Evolutionary conservation across 2,329 filamentous ascomycete genomes (phyloP).

Genomic region (Alternaria conjuncta): DNA sequence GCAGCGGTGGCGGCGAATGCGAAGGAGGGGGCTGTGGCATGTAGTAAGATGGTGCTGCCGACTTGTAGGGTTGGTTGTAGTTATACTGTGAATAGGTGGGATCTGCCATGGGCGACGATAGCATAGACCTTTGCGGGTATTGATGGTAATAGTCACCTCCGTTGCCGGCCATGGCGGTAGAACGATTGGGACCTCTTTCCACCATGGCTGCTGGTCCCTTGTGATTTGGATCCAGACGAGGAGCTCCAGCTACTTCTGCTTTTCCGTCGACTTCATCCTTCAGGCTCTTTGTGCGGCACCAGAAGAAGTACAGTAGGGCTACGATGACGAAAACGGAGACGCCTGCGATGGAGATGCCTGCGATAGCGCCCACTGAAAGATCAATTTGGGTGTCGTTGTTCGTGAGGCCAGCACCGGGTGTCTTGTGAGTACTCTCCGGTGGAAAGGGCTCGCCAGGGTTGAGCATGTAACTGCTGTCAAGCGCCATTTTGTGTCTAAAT

Average conservation of each 20-base stretch:
- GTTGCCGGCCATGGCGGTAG: background rate
- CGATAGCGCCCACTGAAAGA: slow-evolving; percentile 49
- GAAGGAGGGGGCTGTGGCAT: background rate
- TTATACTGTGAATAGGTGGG: background rate
- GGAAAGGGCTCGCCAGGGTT: slow-evolving; percentile 46
- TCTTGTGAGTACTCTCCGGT: slow-evolving; percentile 14
- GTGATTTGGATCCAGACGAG: background rate
- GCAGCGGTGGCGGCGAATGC: background rate
- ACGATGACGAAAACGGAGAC: slow-evolving; percentile 26
- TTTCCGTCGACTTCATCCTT: slow-evolving; percentile 33
- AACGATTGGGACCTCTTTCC: background rate
- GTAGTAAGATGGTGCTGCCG: background rate
- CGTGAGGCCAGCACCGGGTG: background rate
- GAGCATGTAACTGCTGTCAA: slow-evolving; percentile 36
- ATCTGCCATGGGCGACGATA: background rate
- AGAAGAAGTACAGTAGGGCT: slow-evolving; percentile 36
- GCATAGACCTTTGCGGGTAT: background rate
- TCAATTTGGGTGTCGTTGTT: background rate
- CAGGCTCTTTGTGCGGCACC: slow-evolving; percentile 29
- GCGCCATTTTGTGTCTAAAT: slow-evolving; percentile 22
- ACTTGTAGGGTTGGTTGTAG: background rate
- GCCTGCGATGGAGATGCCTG: slow-evolving; percentile 65
- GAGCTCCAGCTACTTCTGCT: slow-evolving; percentile 11
- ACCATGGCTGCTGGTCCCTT: background rate
- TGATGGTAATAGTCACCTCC: background rate